Evolutionary conservation across 371 early-diverging fungal genomes (phyloP).

Genomic region (Dichotomocladium elegans): DNA sequence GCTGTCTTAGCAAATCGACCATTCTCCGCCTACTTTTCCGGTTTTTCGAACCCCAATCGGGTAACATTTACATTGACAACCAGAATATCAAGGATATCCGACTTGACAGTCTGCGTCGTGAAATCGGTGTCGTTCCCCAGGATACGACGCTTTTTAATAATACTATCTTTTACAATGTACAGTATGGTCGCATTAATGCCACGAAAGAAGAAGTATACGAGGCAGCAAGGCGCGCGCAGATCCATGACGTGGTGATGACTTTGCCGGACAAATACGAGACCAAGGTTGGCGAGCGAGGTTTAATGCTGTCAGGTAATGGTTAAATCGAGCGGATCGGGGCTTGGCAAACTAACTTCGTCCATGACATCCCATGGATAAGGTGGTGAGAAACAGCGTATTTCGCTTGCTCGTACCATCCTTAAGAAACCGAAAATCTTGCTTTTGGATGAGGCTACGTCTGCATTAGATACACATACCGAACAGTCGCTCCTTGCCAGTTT

Average conservation of each 20-base stretch:
- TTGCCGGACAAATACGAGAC: constrained; percentile 85
- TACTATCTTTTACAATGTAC: constrained; percentile 79
- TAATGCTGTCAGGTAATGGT: constrained; percentile 72
- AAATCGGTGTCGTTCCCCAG: constrained; percentile 89
- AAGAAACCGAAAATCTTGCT: constrained; percentile 76
- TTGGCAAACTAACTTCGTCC: not conserved
- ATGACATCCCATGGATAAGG: no score
- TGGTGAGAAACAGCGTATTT: constrained; percentile 95
- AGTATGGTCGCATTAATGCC: constrained; percentile 61
- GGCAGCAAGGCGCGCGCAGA: constrained; percentile 82
- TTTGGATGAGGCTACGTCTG: constrained; percentile 76
- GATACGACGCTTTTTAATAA: constrained; percentile 83
- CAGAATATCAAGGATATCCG: constrained; percentile 68
- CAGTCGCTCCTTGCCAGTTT: constrained; percentile 76
- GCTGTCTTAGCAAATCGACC: constrained; percentile 64
- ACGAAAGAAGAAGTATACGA: constrained; percentile 61
- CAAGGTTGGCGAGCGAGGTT: constrained; percentile 90
- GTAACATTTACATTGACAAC: constrained; percentile 75
- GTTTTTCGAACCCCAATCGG: constrained; percentile 79
- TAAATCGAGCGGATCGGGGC: not conserved
- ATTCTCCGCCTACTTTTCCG: constrained; percentile 78
- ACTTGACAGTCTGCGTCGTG: constrained; percentile 67
- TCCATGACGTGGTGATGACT: constrained; percentile 63
- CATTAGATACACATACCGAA: constrained; percentile 77
- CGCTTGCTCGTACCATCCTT: constrained; percentile 85